phyloP scores from a whole-genome alignment of 139 green algal species.

The Micractinium conductrix region DNA sequence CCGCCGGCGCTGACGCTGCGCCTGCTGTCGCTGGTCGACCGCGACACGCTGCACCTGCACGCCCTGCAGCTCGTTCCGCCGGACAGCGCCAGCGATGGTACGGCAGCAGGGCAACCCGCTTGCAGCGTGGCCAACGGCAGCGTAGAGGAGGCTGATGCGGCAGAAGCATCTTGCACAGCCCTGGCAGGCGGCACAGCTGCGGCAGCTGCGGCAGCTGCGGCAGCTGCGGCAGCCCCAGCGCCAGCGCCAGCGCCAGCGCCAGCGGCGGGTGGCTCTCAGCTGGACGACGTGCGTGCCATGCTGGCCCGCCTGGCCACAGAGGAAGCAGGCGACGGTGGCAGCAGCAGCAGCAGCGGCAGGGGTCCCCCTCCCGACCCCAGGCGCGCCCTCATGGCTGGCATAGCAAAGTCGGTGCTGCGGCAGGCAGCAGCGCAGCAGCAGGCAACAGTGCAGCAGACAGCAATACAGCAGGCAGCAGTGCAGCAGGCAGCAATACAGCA shows the following conservation, averaged over 20 bases:
- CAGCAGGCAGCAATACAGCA: too few species aligned
- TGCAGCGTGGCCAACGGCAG: background rate
- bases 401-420: constrained; percentile 18
- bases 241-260: too few species aligned
- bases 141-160: background rate
- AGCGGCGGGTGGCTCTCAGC: background rate
- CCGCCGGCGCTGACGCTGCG: background rate
- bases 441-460: background rate
- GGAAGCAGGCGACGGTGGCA: background rate
- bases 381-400: constrained; percentile 6
- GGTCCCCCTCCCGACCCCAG: background rate
- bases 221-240: background rate
- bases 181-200: background rate
- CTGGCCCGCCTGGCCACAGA: background rate
- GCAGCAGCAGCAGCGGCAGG: background rate
- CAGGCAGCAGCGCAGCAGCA: background rate
- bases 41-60: background rate
- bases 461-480: background rate
- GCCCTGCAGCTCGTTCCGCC: constrained; percentile 4
- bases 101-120: background rate
- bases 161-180: background rate
- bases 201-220: background rate
- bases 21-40: constrained; percentile 4
- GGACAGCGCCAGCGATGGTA: background rate
- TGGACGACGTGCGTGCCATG: constrained; percentile 6